Evolutionary conservation across 208 protist species (phyloP), one percentile per base, ranked within the genome.

Genomic region (Herpetomonas tarakana): DNA sequence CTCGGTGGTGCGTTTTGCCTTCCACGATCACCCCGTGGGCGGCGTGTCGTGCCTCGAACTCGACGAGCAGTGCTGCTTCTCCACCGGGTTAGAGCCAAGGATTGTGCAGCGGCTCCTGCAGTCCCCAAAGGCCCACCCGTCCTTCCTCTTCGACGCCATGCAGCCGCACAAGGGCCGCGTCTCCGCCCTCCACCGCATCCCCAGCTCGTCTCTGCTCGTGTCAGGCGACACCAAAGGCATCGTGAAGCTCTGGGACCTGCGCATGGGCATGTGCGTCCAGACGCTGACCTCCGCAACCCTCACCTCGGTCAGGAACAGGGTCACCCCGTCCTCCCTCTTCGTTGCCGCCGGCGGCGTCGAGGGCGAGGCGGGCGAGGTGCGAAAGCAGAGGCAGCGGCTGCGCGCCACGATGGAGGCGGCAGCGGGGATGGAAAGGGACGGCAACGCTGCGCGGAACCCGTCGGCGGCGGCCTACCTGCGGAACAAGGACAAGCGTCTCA

Each of bases 171-270:
- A 53, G 24, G 72, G 81, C 7, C 64, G 76, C 50, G 55, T 87
- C 2, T 71, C 58, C 25, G 26, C 45, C 30, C 28, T 87, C 12
- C 26, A 72, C 1, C 68, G 74, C 16, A 25, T 78, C 1, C 51
- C 59, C 4, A 64, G 54, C 50, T 55, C 65, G 9, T 65, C 76
- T 21, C 49, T 80, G 31, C 65, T 87, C 38, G 50, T 78, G 30
- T 77, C 74, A n/a, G 70, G 70, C 50, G 81, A 87, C 58, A 59
- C 61, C 7, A 38, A 64, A 11, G 81, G 81, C 21, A 68, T 62
- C 9, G 24, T 83, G 18, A 87, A 87, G 63, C 45, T 87, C 29
- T 87, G 81, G 81, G 81, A 87, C 46, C 62, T 87, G 28, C 75
- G 81, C 52, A 78, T 76, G 50, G 62, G 61, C 26, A 25, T 30